phyloP scores from a whole-genome alignment of 257 asterid species.

The Penstemon eatonii region DNA sequence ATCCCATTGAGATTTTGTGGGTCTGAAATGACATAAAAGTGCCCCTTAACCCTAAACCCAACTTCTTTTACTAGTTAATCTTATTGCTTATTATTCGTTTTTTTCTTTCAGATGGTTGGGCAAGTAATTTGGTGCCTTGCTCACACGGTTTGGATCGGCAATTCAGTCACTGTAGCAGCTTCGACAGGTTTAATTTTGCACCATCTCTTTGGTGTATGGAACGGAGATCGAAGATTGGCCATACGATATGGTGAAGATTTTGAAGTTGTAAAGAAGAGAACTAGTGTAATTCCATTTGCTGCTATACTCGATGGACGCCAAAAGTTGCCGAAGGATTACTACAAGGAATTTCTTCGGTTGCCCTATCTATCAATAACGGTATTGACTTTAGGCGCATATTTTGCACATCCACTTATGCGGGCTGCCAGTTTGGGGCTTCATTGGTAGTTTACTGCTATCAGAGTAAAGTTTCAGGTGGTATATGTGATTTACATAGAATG shows the following conservation, averaged over 20 bases:
- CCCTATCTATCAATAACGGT: slow-evolving; percentile 75
- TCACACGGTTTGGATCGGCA: slow-evolving; percentile 94
- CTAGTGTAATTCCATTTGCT: slow-evolving; percentile 86
- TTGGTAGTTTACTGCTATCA: slow-evolving; percentile 49
- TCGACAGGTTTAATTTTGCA: slow-evolving; percentile 88
- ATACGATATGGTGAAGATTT: slow-evolving; percentile 81
- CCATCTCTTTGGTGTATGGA: slow-evolving; percentile 96
- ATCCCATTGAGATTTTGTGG: too few relatives aligned
- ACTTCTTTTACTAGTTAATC: too few relatives aligned
- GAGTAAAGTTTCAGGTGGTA: slow-evolving; percentile 3
- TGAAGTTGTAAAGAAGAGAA: slow-evolving; percentile 69
- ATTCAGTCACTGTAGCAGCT: slow-evolving; percentile 85
- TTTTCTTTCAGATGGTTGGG: slow-evolving; percentile 69
- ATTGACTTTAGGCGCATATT: slow-evolving; percentile 75
- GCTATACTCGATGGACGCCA: slow-evolving; percentile 93
- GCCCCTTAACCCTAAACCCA: not conserved
- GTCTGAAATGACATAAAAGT: too few relatives aligned
- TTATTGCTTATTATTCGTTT: not conserved
- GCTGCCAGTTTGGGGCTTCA: slow-evolving; percentile 86
- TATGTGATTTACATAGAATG: not conserved
- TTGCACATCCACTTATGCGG: slow-evolving; percentile 91
- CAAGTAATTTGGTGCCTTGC: slow-evolving; percentile 97
- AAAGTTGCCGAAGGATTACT: slow-evolving; percentile 76
- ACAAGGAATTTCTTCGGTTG: slow-evolving; percentile 77
- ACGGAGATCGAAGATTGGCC: slow-evolving; percentile 86